A percentile compares a stretch with the other conserved stretches of the same genome.
These are phyloP conservation scores for Liquidambar formosana DNA, from an alignment of 164 flowering plant genomes.

Conservation along the genomic window DNA sequence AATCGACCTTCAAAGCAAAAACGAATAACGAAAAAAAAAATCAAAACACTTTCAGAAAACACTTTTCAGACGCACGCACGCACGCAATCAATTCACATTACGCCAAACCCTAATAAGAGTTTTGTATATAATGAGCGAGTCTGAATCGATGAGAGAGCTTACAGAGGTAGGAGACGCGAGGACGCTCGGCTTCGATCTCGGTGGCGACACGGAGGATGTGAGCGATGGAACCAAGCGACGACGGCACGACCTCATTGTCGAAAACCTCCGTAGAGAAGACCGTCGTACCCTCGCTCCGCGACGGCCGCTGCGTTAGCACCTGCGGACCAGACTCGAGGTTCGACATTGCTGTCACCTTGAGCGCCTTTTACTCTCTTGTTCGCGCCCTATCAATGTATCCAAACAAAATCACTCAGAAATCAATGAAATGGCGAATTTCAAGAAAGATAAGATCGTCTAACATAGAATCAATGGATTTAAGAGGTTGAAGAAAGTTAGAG, in stretches of 20 bases:
- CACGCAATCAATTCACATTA: neutral
- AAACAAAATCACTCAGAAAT: neutral
- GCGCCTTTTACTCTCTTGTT: neutral
- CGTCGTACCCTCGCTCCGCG: slow-evolving; percentile 79
- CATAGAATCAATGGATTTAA: too few species aligned
- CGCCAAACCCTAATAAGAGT: neutral
- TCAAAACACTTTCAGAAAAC: neutral
- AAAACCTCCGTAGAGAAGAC: slow-evolving; percentile 85
- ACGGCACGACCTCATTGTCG: slow-evolving; percentile 92
- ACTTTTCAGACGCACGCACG: too few species aligned
- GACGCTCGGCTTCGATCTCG: slow-evolving; percentile 80
- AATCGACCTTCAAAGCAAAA: slow-evolving; percentile 67
- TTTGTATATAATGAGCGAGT: too few species aligned
- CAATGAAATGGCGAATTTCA: neutral
- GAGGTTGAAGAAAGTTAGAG: too few species aligned
- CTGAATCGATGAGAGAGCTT: slow-evolving; percentile 11
- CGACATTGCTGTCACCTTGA: slow-evolving; percentile 25
- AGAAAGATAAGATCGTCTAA: too few species aligned
- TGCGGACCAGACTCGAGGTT: slow-evolving; percentile 36
- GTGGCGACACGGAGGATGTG: slow-evolving; percentile 91
- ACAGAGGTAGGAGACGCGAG: slow-evolving; percentile 95
- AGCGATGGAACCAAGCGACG: slow-evolving; percentile 77
- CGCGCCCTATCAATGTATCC: too few species aligned
- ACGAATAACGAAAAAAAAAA: neutral
- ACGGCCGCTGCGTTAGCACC: slow-evolving; percentile 68